These are phyloP conservation scores for Umbelopsis ramanniana DNA, from an alignment of 192 early-diverging fungal species.

Conservation along the genomic window DNA sequence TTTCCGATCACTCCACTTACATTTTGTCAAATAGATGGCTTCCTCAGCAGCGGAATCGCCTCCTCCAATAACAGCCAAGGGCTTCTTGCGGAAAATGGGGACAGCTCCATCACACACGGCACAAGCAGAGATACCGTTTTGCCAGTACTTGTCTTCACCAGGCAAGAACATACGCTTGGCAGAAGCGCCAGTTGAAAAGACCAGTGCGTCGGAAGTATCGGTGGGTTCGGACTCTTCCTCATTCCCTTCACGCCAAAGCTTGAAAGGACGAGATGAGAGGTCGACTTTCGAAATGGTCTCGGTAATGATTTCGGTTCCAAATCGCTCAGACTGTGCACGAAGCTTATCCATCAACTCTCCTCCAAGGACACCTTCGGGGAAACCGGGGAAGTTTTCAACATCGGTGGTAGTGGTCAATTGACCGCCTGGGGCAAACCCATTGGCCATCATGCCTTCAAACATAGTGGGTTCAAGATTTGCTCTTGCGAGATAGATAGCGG, in stretches of 20 bases:
- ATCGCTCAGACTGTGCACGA: constrained; percentile 82
- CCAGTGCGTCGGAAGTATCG: constrained; percentile 80
- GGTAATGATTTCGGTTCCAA: constrained; percentile 86
- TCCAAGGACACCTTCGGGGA: constrained; percentile 89
- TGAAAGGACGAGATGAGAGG: constrained; percentile 78
- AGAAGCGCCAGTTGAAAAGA: constrained; percentile 97
- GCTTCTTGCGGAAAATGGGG: constrained; percentile 96
- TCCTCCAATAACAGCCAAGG: constrained; percentile 93
- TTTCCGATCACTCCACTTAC: too few relatives aligned
- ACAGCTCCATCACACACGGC: constrained; percentile 99
- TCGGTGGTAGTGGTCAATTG: constrained; percentile 95
- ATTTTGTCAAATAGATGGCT: constrained; percentile 96
- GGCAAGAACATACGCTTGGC: constrained; percentile 89
- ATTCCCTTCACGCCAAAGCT: constrained; percentile 82
- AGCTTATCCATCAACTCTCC: constrained; percentile 86
- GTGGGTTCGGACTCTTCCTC: constrained; percentile 76
- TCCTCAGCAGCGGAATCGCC: constrained; percentile 98
- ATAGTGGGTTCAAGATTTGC: constrained; percentile 93
- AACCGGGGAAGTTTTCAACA: constrained; percentile 96
- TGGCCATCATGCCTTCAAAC: constrained; percentile 97
- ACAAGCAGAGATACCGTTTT: constrained; percentile 97
- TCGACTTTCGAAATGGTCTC: constrained; percentile 92
- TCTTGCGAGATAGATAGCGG: constrained; percentile 94
- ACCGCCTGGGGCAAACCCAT: constrained; percentile 67
- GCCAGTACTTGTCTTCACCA: constrained; percentile 95